These are phyloP conservation scores for Tetrahymena borealis DNA, from an alignment of 73 alveolate genomes.

Conservation along the genomic window DNA sequence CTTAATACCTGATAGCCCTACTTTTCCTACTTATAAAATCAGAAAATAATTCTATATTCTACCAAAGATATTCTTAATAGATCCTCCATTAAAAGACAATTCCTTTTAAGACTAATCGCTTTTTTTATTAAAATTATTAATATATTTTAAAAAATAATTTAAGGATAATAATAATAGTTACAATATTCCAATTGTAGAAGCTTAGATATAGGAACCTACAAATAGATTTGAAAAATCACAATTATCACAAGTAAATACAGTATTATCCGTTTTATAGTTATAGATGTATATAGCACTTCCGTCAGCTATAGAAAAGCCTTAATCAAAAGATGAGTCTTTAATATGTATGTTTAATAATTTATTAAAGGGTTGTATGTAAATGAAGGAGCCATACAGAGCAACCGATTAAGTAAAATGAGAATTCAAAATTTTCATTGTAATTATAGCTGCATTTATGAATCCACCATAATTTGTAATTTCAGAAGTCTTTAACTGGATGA, in stretches of 20 bases:
- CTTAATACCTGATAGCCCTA: too few species aligned
- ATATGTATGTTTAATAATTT: neutral
- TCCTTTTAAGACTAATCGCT: too few species aligned
- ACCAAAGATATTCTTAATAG: too few species aligned
- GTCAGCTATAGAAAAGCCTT: neutral
- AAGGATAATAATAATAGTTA: too few species aligned
- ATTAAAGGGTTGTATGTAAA: neutral
- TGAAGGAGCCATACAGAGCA: neutral
- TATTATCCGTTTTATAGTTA: neutral
- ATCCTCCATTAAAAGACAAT: too few species aligned
- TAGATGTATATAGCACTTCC: neutral
- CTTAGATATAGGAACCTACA: neutral
- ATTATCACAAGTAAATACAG: neutral
- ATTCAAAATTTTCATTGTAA: neutral
- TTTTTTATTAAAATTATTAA: too few species aligned
- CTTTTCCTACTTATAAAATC: too few species aligned
- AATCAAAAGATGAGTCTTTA: neutral
- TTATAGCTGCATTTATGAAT: neutral
- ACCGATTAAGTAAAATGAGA: neutral
- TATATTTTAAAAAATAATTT: too few species aligned
- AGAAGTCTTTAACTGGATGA: neutral
- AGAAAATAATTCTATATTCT: too few species aligned
- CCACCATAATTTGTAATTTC: neutral
- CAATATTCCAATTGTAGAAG: too few species aligned
- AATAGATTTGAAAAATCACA: neutral